Conservation (phyloP, 441 rosid species). For the Erodium texanum region DNA sequence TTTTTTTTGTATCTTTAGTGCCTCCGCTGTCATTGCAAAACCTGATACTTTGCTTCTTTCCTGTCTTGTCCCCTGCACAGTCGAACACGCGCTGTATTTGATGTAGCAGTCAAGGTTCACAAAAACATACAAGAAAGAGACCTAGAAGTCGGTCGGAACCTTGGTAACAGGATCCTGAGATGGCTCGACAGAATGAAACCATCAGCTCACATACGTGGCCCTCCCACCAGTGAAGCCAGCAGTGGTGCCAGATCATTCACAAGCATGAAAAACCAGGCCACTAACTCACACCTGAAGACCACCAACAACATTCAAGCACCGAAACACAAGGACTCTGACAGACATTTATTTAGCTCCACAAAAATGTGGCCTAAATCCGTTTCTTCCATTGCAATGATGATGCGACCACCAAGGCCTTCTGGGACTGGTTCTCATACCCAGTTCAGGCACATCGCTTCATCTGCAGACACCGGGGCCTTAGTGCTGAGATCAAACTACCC, state of each 20-base stretch:
- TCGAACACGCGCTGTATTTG: slow-evolving; percentile 50
- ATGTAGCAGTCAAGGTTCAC: slow-evolving; percentile 58
- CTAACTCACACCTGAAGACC: slow-evolving; percentile 30
- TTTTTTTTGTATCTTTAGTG: neutral
- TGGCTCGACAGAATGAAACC: slow-evolving; percentile 81
- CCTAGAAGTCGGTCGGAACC: slow-evolving; percentile 69
- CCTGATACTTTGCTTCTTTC: neutral
- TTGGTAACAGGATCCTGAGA: slow-evolving; percentile 84
- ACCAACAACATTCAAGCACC: slow-evolving; percentile 27
- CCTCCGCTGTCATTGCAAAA: neutral
- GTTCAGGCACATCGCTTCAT: slow-evolving; percentile 39
- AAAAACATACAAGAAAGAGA: slow-evolving; percentile 72
- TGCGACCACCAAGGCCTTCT: slow-evolving; percentile 40
- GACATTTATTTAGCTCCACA: slow-evolving; percentile 43
- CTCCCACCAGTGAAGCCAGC: slow-evolving; percentile 23
- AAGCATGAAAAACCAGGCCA: too few species aligned
- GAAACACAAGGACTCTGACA: slow-evolving; percentile 36
- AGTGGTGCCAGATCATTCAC: slow-evolving; percentile 16
- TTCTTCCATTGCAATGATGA: slow-evolving; percentile 51
- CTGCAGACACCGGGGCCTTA: slow-evolving; percentile 14
- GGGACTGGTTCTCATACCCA: slow-evolving; percentile 36
- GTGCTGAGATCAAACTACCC: slow-evolving; percentile 19
- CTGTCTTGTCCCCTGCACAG: slow-evolving; percentile 27
- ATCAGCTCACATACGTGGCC: slow-evolving; percentile 62
- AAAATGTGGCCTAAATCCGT: slow-evolving; percentile 38